Conservation (phyloP, 2,329 filamentous ascomycete genomes). For the Pestalotiopsis sp. region DNA sequence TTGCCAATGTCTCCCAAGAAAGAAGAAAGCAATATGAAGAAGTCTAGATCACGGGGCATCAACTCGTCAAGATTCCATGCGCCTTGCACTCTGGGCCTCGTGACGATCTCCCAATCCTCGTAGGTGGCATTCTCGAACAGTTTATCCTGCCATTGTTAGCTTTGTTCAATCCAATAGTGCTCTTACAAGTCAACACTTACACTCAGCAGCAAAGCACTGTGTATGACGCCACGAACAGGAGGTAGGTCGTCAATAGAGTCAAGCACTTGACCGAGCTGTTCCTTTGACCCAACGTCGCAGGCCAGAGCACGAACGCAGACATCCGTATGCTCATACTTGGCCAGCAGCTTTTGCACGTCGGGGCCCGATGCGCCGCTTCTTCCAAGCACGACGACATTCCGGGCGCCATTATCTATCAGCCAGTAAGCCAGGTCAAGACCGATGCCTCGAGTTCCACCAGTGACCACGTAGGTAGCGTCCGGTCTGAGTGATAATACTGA, state of each 20-base stretch:
- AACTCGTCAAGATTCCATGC: constrained; percentile 23
- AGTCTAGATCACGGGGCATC: constrained; percentile 29
- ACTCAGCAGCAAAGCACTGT: background rate
- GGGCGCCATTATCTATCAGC: constrained; percentile 35
- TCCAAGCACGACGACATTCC: constrained; percentile 32
- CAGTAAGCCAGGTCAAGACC: constrained; percentile 31
- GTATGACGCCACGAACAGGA: background rate
- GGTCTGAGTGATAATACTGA: constrained; percentile 15
- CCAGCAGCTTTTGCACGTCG: constrained; percentile 19
- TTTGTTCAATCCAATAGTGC: background rate
- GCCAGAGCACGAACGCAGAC: constrained; percentile 2
- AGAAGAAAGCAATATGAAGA: constrained; percentile 31
- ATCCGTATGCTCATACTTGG: background rate
- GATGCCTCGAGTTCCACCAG: constrained; percentile 35
- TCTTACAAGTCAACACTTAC: constrained; percentile 21
- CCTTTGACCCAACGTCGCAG: constrained; percentile 1
- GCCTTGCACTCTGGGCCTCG: background rate
- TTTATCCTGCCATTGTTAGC: constrained; percentile 24
- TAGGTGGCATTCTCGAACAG: constrained; percentile 32
- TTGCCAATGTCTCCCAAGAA: constrained; percentile 31
- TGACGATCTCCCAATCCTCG: constrained; percentile 25
- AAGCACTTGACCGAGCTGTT: background rate
- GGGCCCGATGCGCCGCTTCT: constrained; percentile 24
- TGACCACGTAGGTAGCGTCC: constrained; percentile 33
- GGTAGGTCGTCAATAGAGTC: background rate